Percentiles rank a stretch among this genome's conserved stretches.
Evolutionary conservation across 108 stramenopile genomes (phyloP).

Genomic region (Seminavis robusta): DNA sequence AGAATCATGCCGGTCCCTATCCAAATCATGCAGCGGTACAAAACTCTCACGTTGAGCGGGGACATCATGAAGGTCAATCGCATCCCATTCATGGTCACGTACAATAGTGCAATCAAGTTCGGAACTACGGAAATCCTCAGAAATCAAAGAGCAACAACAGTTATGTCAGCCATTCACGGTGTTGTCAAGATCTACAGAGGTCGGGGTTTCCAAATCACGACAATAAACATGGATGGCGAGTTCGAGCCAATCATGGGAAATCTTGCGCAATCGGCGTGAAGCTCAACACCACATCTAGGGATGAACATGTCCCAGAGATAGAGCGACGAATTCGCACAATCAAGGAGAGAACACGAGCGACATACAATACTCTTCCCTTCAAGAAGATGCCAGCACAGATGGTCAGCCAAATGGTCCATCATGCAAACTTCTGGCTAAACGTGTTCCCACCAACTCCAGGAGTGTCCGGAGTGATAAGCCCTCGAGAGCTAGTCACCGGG

Average conservation of each 20-base stretch:
- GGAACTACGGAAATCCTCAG: constrained; percentile 14
- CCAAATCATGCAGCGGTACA: constrained; percentile 10
- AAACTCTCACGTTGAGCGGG: constrained; percentile 16
- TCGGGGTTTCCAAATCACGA: constrained; percentile 1
- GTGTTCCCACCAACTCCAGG: constrained; percentile 3
- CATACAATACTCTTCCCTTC: constrained; percentile 15
- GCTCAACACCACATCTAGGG: constrained; percentile 17
- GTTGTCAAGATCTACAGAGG: background rate
- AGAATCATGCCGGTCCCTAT: constrained; percentile 13
- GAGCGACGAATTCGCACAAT: constrained; percentile 19
- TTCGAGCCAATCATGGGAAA: background rate
- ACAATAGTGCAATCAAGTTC: constrained; percentile 13
- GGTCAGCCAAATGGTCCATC: constrained; percentile 18
- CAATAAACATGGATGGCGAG: background rate
- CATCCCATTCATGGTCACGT: constrained; percentile 23
- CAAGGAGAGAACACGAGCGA: constrained; percentile 31
- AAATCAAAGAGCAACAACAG: background rate
- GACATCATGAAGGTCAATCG: constrained; percentile 40
- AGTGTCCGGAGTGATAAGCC: constrained; percentile 16
- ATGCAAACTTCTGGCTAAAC: constrained; percentile 21
- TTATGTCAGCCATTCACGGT: background rate
- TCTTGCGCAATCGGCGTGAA: background rate
- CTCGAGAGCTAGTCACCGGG: constrained; percentile 4
- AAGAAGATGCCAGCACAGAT: constrained; percentile 11
- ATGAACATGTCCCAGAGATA: constrained; percentile 36